Conservation (phyloP, 2,329 filamentous ascomycete species). For the Trichocomaceae sp. region DNA sequence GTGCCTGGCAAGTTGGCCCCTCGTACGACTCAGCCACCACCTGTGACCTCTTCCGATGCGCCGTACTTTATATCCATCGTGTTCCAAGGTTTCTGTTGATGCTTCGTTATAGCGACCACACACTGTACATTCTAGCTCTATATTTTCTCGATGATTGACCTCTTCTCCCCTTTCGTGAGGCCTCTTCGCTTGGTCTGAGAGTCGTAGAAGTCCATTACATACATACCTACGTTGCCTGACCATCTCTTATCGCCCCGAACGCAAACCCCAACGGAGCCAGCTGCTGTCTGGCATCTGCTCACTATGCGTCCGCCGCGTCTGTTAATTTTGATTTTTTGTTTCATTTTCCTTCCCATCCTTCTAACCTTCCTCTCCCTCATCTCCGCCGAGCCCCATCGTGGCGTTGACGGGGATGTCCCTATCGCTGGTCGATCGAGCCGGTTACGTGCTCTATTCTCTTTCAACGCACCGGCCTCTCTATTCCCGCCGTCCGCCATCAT, state of each 20-base stretch:
- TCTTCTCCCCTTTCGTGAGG: constrained; percentile 22
- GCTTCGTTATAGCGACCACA: neutral
- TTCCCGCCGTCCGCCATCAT: constrained; percentile 95
- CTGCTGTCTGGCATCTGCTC: constrained; percentile 9
- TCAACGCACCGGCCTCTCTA: constrained; percentile 71
- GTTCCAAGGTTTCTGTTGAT: constrained; percentile 5
- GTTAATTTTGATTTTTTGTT: constrained; percentile 40
- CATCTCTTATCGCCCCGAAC: neutral
- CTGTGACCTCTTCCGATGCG: neutral
- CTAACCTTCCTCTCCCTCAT: constrained; percentile 43
- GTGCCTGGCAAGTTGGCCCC: neutral
- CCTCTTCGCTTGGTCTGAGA: constrained; percentile 29
- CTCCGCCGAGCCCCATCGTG: constrained; percentile 33
- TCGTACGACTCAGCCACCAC: neutral
- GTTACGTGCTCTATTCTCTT: constrained; percentile 58
- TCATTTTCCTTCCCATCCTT: constrained; percentile 44
- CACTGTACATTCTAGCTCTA: neutral
- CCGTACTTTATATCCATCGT: neutral
- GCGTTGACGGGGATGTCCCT: constrained; percentile 28
- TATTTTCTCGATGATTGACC: constrained; percentile 30
- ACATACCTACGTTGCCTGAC: constrained; percentile 2
- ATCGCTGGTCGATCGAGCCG: constrained; percentile 39
- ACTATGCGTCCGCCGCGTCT: constrained; percentile 45
- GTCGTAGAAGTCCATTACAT: no score
- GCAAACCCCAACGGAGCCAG: neutral